Conservation (phyloP, 73 alveolate genomes). For the Paraurostyla sp. region DNA sequence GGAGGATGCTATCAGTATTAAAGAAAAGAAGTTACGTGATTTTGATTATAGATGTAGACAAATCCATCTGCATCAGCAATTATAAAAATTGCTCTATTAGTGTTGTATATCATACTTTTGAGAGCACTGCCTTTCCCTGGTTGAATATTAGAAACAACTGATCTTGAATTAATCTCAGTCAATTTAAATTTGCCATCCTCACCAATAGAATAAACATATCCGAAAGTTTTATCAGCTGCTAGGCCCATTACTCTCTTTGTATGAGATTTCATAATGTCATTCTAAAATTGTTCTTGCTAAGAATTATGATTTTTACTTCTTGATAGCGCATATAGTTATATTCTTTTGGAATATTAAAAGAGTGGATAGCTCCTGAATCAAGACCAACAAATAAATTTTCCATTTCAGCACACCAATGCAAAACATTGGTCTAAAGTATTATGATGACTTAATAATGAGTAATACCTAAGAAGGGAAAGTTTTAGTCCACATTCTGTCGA, state of each 20-base stretch:
- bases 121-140: conserved; percentile 71
- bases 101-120: conserved; percentile 73
- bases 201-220: conserved; percentile 80
- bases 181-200: conserved; percentile 81
- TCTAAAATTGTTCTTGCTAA: background rate
- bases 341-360: conserved; percentile 54
- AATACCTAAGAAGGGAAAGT: conserved; percentile 71
- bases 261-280: conserved; percentile 71
- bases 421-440: conserved; percentile 68
- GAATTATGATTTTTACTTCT: conserved; percentile 50
- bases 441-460: no score
- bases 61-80: conserved; percentile 86
- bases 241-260: conserved; percentile 85
- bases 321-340: conserved; percentile 51
- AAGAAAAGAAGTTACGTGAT: background rate
- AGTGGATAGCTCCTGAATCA: conserved; percentile 83
- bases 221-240: conserved; percentile 73
- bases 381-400: conserved; percentile 78
- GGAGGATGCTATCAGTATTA: conserved; percentile 66
- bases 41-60: conserved; percentile 69
- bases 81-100: conserved; percentile 69
- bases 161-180: conserved; percentile 67
- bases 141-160: conserved; percentile 47
- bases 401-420: conserved; percentile 72
- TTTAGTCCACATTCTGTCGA: conserved; percentile 86